Percentiles rank a stretch among this genome's conserved stretches.
These are phyloP conservation scores for Psophocarpus tetragonolobus DNA, from an alignment of 306 rosid genomes.

Conservation along the genomic window DNA sequence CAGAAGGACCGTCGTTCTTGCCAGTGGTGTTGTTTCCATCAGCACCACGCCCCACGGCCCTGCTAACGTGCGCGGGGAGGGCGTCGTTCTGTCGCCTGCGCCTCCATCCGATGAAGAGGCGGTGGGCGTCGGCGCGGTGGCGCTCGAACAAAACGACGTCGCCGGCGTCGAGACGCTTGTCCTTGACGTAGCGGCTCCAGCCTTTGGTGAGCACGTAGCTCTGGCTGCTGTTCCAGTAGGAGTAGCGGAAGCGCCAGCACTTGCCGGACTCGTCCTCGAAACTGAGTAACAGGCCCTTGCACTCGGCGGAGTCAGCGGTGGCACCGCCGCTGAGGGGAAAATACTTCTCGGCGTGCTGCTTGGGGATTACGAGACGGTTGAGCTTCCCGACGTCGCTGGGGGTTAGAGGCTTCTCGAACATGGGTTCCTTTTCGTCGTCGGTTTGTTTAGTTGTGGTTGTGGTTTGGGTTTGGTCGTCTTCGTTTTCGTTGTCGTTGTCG, in stretches of 20 bases:
- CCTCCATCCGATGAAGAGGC: slow-evolving; percentile 75
- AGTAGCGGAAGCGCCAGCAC: slow-evolving; percentile 94
- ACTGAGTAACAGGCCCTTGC: slow-evolving; percentile 68
- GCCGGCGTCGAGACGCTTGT: slow-evolving; percentile 88
- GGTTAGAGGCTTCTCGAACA: slow-evolving; percentile 94
- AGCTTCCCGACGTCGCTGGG: slow-evolving; percentile 98
- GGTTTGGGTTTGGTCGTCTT: background rate
- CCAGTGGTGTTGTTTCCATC: background rate
- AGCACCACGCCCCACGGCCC: background rate
- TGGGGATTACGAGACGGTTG: slow-evolving; percentile 93
- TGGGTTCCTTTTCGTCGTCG: slow-evolving; percentile 38
- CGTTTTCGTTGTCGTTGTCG: slow-evolving; percentile 12
- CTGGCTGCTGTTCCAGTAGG: slow-evolving; percentile 98
- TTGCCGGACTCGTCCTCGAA: slow-evolving; percentile 95
- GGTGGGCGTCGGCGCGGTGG: slow-evolving; percentile 52
- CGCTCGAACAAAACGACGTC: slow-evolving; percentile 80
- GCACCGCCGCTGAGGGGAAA: slow-evolving; percentile 53
- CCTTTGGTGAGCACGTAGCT: slow-evolving; percentile 95
- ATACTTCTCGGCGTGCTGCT: slow-evolving; percentile 91
- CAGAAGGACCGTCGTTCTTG: slow-evolving; percentile 19
- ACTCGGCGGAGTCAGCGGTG: slow-evolving; percentile 44
- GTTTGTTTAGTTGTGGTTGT: background rate
- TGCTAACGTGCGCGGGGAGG: slow-evolving; percentile 32
- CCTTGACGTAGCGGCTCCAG: slow-evolving; percentile 96
- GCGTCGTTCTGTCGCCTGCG: slow-evolving; percentile 26